Evolutionary conservation across 345 rosid genomes (phyloP), one percentile per base, ranked within the genome.

Genomic region (Zanthoxylum bungeanum): DNA sequence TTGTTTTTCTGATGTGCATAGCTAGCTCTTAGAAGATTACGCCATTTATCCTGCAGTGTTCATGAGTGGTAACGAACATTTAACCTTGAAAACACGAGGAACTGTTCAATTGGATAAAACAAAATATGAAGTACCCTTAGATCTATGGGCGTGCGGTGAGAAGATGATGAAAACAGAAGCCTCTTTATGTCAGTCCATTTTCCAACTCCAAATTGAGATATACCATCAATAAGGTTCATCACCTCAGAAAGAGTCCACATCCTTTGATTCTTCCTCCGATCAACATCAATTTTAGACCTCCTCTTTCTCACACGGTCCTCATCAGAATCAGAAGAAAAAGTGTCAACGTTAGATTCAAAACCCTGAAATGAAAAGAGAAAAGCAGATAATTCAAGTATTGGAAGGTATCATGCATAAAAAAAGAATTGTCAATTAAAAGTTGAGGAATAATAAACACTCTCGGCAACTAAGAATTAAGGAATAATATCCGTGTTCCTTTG

Each of bases 171-270:
- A 75, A 94, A 92, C 72, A 85, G 78, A 50, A 76, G 80, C 73
- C 86, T 87, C 80, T 92, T 88, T 78, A 94, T 92, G 76, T 89
- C 95, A 0, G 97, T 94, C 98, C 98, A 94, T 83, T 83, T 87
- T 52, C 97, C 97, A 72, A 89, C 92, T 80, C 97, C 98, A 74
- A 73, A 89, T 68, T 84, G 81, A 78, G 93, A 79, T 76, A 94
- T 88, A 46, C 98, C 98, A 80, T 94, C 92, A 78, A 92, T 77
- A 80, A 94, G 76, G 75, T 86, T 90, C 59, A 80, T 77, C 77
- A 94, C 97, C 76, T 94, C 97, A 0, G 82, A 75, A 78, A 79
- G 77, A 39, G 97, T 86, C 98, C 97, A 92, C 93, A 87, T 77
- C 73, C 85, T 90, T 84, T 94, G 95, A 75, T 90, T 83, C 87